Conservation (phyloP, 225 moss, liverwort and hornwort species). For the Polytrichum formosum region DNA sequence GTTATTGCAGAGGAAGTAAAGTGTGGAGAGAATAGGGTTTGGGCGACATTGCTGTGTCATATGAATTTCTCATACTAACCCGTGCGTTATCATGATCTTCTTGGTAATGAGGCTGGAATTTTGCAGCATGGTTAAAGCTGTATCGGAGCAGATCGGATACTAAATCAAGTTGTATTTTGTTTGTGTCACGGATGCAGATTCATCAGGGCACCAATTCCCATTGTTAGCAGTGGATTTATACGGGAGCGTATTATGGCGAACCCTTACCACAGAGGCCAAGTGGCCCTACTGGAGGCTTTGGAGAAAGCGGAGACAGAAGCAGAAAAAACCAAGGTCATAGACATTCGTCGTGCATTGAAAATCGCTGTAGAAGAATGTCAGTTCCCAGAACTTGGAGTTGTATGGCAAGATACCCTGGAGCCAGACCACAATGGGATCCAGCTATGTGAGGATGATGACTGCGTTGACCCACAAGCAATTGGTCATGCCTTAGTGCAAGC, state of each 20-base stretch:
- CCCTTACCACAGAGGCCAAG: conserved; percentile 1
- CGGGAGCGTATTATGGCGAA: not conserved
- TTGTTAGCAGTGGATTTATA: not conserved
- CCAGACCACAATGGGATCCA: conserved; percentile 7
- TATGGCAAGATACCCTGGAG: conserved; percentile 12
- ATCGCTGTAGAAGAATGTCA: conserved; percentile 12
- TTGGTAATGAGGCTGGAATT: too few relatives aligned
- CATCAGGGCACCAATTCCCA: not conserved
- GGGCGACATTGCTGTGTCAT: too few relatives aligned
- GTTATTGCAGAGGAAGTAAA: too few relatives aligned
- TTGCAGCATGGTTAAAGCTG: too few relatives aligned
- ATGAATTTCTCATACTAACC: too few relatives aligned
- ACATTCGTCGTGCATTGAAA: conserved; percentile 8
- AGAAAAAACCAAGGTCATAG: not conserved
- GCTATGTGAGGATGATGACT: conserved; percentile 14
- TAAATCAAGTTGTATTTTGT: too few relatives aligned
- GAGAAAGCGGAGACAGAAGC: conserved; percentile 2
- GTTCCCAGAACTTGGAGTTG: conserved; percentile 14
- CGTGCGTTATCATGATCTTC: too few relatives aligned
- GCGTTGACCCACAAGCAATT: conserved; percentile 11
- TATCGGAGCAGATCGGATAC: too few relatives aligned
- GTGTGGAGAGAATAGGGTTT: too few relatives aligned
- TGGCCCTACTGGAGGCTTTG: conserved; percentile 4
- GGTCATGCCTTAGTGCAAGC: conserved; percentile 14
- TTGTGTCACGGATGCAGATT: not conserved